These are phyloP conservation scores for Leonotis leonurus DNA, from an alignment of 257 asterid genomes.

Conservation along the genomic window DNA sequence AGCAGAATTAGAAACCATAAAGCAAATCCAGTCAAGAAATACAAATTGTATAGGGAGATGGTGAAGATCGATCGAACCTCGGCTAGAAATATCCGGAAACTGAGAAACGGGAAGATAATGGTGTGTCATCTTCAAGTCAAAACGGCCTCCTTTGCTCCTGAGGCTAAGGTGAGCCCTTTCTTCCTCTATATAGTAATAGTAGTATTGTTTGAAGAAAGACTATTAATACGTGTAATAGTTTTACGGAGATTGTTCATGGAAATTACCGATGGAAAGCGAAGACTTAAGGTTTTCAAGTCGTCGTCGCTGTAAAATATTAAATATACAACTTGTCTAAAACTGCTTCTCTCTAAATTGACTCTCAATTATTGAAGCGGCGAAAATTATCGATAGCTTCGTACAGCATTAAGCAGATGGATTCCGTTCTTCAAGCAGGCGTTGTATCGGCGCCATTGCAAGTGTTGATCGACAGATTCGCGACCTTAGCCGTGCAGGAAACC, in stretches of 20 bases:
- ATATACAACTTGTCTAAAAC: too few relatives aligned
- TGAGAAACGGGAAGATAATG: background rate
- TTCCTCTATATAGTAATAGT: too few relatives aligned
- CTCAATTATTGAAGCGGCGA: background rate
- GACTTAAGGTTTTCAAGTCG: background rate
- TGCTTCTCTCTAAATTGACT: background rate
- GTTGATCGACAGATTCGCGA: slow-evolving; percentile 18
- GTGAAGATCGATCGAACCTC: background rate
- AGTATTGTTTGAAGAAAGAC: too few relatives aligned
- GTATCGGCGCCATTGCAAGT: slow-evolving; percentile 28
- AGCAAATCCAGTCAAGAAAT: background rate
- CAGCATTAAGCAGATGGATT: slow-evolving; percentile 16
- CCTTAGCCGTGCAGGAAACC: slow-evolving; percentile 14
- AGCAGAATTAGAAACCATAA: background rate
- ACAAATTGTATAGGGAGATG: too few relatives aligned
- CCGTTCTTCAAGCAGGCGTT: slow-evolving; percentile 24
- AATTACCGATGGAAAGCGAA: background rate
- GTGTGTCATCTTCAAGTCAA: background rate
- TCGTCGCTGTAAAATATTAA: background rate
- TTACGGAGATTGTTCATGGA: too few relatives aligned
- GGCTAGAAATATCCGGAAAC: background rate
- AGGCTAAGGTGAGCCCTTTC: background rate
- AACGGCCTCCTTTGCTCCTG: background rate
- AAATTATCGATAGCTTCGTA: background rate
- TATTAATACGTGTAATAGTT: too few relatives aligned